Percentiles rank a stretch among this genome's conserved stretches.
These are phyloP conservation scores for Scutellaria minor DNA, from an alignment of 257 asterid species.

Conservation along the genomic window DNA sequence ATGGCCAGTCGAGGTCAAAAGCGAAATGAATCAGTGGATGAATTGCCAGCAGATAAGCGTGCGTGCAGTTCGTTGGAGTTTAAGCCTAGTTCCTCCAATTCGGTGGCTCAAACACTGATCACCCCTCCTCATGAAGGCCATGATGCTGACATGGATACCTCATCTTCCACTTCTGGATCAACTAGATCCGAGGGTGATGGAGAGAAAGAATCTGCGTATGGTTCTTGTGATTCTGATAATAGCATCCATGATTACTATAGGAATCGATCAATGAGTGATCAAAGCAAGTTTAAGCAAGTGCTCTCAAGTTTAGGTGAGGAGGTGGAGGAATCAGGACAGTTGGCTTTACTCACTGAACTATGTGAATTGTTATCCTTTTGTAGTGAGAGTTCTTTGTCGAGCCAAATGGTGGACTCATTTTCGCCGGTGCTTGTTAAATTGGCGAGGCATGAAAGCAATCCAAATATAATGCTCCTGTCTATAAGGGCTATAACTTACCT, in stretches of 20 bases:
- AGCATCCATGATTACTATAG: conserved; percentile 66
- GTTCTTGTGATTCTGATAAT: conserved; percentile 81
- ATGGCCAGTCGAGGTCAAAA: conserved; percentile 95
- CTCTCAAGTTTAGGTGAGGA: conserved; percentile 66
- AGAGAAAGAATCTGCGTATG: conserved; percentile 73
- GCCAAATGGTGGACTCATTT: conserved; percentile 72
- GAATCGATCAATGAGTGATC: conserved; percentile 60
- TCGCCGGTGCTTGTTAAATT: conserved; percentile 79
- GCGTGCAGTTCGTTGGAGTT: conserved; percentile 78
- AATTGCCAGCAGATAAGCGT: conserved; percentile 93
- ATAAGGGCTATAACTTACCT: conserved; percentile 90
- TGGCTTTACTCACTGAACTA: conserved; percentile 86
- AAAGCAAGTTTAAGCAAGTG: conserved; percentile 59
- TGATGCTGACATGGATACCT: conserved; percentile 75
- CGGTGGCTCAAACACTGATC: conserved; percentile 58
- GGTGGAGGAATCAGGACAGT: conserved; percentile 74
- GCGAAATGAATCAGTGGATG: conserved; percentile 73
- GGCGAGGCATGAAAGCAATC: conserved; percentile 71
- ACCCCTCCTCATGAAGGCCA: conserved; percentile 57
- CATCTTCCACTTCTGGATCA: conserved; percentile 83
- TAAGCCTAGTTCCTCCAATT: conserved; percentile 76
- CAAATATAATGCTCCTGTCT: conserved; percentile 83
- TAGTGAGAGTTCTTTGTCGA: conserved; percentile 77
- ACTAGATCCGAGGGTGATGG: conserved; percentile 73
- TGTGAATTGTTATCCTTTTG: conserved; percentile 87